These are phyloP conservation scores for Talaromyces nanjingensis DNA, from an alignment of 495 filamentous ascomycete species.

Conservation along the genomic window DNA sequence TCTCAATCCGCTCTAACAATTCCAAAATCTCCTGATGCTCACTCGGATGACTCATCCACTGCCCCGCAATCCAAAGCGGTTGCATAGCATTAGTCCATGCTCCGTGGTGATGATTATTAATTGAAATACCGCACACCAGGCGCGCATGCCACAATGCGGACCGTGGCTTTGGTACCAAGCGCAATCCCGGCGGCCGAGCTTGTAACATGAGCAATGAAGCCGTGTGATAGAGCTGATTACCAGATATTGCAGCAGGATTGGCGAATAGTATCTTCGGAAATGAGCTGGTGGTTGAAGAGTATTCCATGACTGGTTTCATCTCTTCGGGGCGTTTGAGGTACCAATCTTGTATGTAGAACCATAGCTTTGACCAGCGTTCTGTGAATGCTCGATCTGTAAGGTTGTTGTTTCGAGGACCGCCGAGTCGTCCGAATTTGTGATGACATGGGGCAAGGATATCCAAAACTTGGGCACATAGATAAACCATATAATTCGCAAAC, in stretches of 20 bases:
- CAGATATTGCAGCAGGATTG: conserved; percentile 31
- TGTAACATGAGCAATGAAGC: conserved; percentile 34
- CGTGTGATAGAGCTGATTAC: conserved; percentile 36
- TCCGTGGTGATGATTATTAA: conserved; percentile 28
- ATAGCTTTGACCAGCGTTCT: not conserved
- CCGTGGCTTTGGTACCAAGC: conserved; percentile 18
- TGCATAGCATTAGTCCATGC: conserved; percentile 31
- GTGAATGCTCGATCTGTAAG: not conserved
- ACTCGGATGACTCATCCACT: conserved; percentile 29
- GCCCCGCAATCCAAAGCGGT: conserved; percentile 27
- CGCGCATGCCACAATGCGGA: conserved; percentile 34
- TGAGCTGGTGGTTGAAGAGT: not conserved
- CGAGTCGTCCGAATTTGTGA: not conserved
- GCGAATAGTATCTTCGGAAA: conserved; percentile 36
- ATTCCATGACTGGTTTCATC: conserved; percentile 2
- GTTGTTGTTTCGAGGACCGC: not conserved
- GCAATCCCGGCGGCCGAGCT: conserved; percentile 8
- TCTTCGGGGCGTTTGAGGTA: conserved; percentile 4
- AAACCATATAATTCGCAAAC: conserved; percentile 40
- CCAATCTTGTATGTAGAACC: conserved; percentile 3
- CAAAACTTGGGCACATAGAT: conserved; percentile 29
- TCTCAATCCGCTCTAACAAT: conserved; percentile 21
- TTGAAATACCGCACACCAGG: conserved; percentile 29
- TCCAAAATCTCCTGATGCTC: conserved; percentile 27
- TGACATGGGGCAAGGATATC: conserved; percentile 20